These are phyloP conservation scores for Diplodia scrobiculata DNA, from an alignment of 2,329 filamentous ascomycete species.

Conservation along the genomic window DNA sequence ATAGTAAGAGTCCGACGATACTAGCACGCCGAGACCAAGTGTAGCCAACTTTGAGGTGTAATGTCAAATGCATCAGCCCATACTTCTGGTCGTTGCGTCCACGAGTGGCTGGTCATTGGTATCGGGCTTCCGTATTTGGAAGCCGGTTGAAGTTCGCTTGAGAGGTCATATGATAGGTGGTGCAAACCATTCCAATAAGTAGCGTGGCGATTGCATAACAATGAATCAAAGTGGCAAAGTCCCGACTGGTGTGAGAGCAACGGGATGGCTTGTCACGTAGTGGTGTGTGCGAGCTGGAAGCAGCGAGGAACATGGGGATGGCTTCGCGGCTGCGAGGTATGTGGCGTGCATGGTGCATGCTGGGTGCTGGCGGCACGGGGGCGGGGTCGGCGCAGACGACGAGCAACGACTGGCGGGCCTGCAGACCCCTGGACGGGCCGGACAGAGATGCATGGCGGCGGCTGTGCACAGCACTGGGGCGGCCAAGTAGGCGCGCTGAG, in stretches of 20 bases:
- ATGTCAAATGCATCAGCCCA: neutral
- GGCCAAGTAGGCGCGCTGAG: conserved; percentile 7
- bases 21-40: too few relatives aligned
- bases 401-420: neutral
- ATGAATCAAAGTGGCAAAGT: neutral
- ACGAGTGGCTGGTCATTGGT: neutral
- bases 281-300: neutral
- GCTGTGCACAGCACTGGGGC: neutral
- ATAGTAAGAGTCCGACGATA: too few relatives aligned
- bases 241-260: neutral
- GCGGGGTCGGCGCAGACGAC: too few relatives aligned
- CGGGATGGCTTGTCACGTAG: neutral
- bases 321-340: neutral
- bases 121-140: neutral
- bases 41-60: neutral
- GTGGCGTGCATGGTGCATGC: neutral
- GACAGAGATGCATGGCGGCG: neutral
- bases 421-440: neutral
- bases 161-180: neutral
- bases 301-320: too few relatives aligned
- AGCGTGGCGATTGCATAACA: neutral
- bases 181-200: neutral
- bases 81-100: neutral
- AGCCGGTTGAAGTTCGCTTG: neutral
- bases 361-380: neutral